phyloP scores from a whole-genome alignment of 2,329 filamentous ascomycete genomes.

The Coniochaeta pulveracea region DNA sequence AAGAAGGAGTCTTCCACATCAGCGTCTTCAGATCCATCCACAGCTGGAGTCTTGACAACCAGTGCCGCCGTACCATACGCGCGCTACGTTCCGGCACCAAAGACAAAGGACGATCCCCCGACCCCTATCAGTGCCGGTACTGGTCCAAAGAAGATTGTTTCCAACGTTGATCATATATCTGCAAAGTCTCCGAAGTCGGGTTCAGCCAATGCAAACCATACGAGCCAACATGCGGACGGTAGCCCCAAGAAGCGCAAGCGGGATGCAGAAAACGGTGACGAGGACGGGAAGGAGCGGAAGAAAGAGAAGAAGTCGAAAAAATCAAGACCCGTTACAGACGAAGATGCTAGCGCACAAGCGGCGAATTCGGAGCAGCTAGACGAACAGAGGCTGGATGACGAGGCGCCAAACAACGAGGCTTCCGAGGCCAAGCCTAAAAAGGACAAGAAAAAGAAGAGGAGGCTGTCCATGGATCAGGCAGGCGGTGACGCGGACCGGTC shows the following conservation, averaged over 20 bases:
- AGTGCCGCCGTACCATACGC: constrained; percentile 1
- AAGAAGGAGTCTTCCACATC: constrained; percentile 11
- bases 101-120: background rate
- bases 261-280: background rate
- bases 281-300: background rate
- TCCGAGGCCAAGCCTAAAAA: constrained; percentile 9
- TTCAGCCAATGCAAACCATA: constrained; percentile 3
- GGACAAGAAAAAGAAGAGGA: constrained; percentile 9
- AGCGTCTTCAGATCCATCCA: background rate
- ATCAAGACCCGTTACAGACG: background rate
- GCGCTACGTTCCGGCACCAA: constrained; percentile 1
- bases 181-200: no score
- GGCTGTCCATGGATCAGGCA: background rate
- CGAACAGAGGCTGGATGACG: background rate
- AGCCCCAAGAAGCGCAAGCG: constrained; percentile 4
- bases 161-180: constrained; percentile 5
- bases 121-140: background rate
- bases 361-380: background rate
- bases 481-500: background rate
- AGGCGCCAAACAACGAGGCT: background rate
- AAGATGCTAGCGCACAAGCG: background rate
- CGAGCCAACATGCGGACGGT: constrained; percentile 3
- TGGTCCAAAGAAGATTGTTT: constrained; percentile 2
- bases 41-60: constrained; percentile 1
- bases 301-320: constrained; percentile 3